Percentiles rank a stretch among this genome's conserved stretches.
Conservation (phyloP, 2,329 filamentous ascomycete genomes). For the Triangularia setosa region DNA sequence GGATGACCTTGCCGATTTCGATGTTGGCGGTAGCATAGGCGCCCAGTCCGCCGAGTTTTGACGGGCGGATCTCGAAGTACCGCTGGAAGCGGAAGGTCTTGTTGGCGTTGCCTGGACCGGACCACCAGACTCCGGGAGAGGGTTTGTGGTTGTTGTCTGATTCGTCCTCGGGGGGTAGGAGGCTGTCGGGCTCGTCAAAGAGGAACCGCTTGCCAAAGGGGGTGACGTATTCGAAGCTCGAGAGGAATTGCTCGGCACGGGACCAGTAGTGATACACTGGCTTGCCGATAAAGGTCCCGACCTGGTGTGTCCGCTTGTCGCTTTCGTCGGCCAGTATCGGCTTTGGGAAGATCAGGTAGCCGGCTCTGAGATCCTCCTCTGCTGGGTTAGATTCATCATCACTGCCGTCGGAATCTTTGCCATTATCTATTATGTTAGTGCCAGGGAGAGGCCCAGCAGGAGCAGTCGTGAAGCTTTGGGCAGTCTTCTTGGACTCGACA, state of each 20-base stretch:
- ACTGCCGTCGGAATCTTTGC: too few relatives aligned
- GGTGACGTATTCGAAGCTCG: background rate
- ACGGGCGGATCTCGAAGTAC: slow-evolving; percentile 39
- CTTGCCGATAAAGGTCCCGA: background rate
- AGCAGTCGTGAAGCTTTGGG: background rate
- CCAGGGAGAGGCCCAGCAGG: background rate
- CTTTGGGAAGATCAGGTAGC: background rate
- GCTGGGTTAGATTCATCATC: too few relatives aligned
- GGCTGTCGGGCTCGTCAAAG: background rate
- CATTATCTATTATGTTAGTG: background rate
- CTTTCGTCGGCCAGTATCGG: background rate
- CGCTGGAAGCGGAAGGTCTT: slow-evolving; percentile 24
- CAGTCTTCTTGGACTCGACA: background rate
- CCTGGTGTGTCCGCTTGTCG: background rate
- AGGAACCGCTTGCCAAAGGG: background rate
- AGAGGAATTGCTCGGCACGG: background rate
- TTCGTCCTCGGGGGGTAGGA: background rate
- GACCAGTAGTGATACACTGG: background rate
- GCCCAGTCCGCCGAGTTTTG: slow-evolving; percentile 42
- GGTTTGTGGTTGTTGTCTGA: background rate
- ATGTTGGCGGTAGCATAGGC: slow-evolving; percentile 43
- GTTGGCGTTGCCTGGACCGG: background rate
- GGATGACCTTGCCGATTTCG: slow-evolving; percentile 36
- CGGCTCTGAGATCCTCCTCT: too few relatives aligned
- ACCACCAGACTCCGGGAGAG: background rate